Evolutionary conservation across 2,329 filamentous ascomycete genomes (phyloP).

Genomic region (Fusarium sp.): DNA sequence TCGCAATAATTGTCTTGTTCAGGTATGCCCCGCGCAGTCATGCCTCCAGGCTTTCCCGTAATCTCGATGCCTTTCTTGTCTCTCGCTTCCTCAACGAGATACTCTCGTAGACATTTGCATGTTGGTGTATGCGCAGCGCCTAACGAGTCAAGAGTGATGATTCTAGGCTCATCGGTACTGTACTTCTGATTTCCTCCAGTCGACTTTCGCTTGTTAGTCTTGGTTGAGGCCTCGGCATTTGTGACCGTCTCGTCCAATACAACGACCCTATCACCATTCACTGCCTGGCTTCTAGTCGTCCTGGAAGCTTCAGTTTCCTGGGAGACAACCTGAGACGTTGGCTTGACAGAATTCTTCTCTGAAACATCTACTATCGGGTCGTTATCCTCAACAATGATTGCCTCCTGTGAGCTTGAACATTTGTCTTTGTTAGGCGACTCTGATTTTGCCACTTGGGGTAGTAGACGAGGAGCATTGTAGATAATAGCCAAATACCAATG

Average conservation of each 20-base stretch:
- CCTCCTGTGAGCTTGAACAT: slow-evolving; percentile 11
- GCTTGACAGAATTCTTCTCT: slow-evolving; percentile 34
- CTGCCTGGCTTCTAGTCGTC: slow-evolving; percentile 12
- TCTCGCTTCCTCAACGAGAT: slow-evolving; percentile 78
- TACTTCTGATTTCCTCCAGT: slow-evolving; percentile 39
- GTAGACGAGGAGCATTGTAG: slow-evolving; percentile 81
- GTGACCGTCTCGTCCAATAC: slow-evolving; percentile 5
- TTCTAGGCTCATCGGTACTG: slow-evolving; percentile 70
- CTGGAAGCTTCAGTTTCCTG: slow-evolving; percentile 40
- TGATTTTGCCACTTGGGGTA: slow-evolving; percentile 46
- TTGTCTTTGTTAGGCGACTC: slow-evolving; percentile 18
- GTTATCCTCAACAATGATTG: slow-evolving; percentile 32
- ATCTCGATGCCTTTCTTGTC: slow-evolving; percentile 66
- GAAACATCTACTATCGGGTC: slow-evolving; percentile 19
- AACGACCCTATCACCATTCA: slow-evolving; percentile 6
- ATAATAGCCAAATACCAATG: slow-evolving; percentile 98
- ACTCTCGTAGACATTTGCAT: slow-evolving; percentile 77
- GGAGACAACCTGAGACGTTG: slow-evolving; percentile 41
- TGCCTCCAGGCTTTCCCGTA: slow-evolving; percentile 56
- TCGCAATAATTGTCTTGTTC: slow-evolving; percentile 87
- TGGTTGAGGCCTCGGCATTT: slow-evolving; percentile 12
- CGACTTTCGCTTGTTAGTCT: slow-evolving; percentile 32
- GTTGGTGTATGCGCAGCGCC: slow-evolving; percentile 73
- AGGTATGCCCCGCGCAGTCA: slow-evolving; percentile 81
- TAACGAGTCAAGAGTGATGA: slow-evolving; percentile 91